These are phyloP conservation scores for Aspergillus flavus DNA, from an alignment of 2,329 filamentous ascomycete genomes.

Conservation along the genomic window DNA sequence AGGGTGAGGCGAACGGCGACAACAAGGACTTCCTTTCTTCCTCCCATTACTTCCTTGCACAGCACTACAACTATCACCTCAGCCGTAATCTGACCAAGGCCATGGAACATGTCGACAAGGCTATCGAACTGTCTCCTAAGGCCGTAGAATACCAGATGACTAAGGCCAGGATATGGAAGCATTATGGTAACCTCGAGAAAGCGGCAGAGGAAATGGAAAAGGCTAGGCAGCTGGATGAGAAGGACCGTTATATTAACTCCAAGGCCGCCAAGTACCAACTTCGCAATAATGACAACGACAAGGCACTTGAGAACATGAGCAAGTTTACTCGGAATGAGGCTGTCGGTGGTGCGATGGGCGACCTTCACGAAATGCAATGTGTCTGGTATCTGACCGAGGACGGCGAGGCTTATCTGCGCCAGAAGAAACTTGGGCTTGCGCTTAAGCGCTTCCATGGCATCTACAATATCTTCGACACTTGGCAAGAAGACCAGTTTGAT, in stretches of 20 bases:
- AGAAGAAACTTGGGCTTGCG: conserved; percentile 79
- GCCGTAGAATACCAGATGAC: conserved; percentile 94
- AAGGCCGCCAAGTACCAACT: conserved; percentile 97
- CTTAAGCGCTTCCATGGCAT: conserved; percentile 90
- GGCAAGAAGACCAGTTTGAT: conserved; percentile 98
- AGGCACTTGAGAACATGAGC: conserved; percentile 83
- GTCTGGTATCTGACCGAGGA: conserved; percentile 97
- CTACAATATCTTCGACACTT: conserved; percentile 91
- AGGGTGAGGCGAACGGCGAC: conserved; percentile 53
- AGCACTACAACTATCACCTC: conserved; percentile 92
- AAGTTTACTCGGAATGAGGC: conserved; percentile 93
- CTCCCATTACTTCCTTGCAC: conserved; percentile 88
- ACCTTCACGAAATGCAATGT: conserved; percentile 97
- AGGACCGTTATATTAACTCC: conserved; percentile 96
- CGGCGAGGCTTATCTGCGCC: conserved; percentile 82
- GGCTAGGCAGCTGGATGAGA: conserved; percentile 80
- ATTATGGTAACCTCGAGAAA: conserved; percentile 75
- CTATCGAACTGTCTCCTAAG: conserved; percentile 75
- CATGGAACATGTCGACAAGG: conserved; percentile 77
- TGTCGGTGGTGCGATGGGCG: conserved; percentile 80
- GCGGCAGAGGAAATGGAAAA: conserved; percentile 87
- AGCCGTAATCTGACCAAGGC: conserved; percentile 85
- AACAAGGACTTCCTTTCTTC: conserved; percentile 70
- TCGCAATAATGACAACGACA: conserved; percentile 86
- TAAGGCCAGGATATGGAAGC: conserved; percentile 92